A percentile compares a stretch with the other conserved stretches of the same genome.
Conservation (phyloP, 768 basidiomycete species). For the Phlegmacium glaucopus region DNA sequence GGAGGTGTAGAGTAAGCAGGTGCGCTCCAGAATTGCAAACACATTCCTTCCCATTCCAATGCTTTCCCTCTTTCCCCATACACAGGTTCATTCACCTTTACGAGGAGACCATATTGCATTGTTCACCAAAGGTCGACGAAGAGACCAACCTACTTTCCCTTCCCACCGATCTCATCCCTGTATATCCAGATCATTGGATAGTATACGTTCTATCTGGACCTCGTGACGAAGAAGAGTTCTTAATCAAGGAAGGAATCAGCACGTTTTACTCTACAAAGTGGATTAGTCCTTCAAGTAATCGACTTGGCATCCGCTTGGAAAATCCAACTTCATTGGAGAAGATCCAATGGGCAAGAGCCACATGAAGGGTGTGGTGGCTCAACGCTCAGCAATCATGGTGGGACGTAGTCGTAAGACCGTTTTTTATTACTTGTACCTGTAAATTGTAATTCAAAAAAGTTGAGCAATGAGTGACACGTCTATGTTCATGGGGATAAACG, state of each 20-base stretch:
- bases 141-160: background rate
- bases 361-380: no score
- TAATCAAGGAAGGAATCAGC: slow-evolving; percentile 43
- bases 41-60: no score
- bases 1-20: slow-evolving; percentile 62
- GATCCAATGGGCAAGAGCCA: slow-evolving; percentile 51
- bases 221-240: slow-evolving; percentile 55
- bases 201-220: slow-evolving; percentile 60
- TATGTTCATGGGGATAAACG: no score
- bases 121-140: no score
- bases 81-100: slow-evolving; percentile 52
- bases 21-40: no score
- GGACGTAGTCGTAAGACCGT: no score
- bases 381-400: no score
- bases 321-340: slow-evolving; percentile 20
- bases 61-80: no score
- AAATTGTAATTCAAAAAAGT: no score
- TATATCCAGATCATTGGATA: slow-evolving; percentile 46
- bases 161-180: slow-evolving; percentile 34
- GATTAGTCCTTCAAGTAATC: slow-evolving; percentile 58
- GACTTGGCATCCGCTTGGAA: slow-evolving; percentile 62
- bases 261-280: slow-evolving; percentile 51
- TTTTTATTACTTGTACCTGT: no score
- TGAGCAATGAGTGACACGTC: no score
- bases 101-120: slow-evolving; percentile 50